phyloP scores from a whole-genome alignment of 2,329 filamentous ascomycete genomes.

The Diaporthe longicolla region DNA sequence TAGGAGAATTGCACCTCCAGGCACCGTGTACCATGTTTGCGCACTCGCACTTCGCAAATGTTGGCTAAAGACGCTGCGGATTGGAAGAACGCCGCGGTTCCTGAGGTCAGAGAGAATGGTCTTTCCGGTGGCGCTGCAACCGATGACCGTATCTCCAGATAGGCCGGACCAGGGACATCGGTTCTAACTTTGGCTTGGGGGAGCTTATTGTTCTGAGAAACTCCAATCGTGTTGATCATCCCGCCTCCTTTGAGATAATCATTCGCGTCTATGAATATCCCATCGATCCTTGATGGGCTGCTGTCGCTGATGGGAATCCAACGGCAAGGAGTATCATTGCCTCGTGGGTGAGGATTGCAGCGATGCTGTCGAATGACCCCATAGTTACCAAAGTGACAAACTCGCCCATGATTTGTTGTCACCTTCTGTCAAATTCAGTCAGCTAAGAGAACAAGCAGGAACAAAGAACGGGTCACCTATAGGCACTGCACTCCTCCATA shows the following conservation, averaged over 20 bases:
- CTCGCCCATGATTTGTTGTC: conserved; percentile 3
- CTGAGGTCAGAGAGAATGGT: neutral
- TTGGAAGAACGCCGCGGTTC: too few relatives aligned
- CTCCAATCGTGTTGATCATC: neutral
- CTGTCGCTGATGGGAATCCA: conserved; percentile 19
- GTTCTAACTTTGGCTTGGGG: neutral
- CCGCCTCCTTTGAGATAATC: neutral
- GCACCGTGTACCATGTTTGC: neutral
- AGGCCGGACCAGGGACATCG: neutral
- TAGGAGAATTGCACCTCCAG: neutral
- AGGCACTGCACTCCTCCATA: neutral
- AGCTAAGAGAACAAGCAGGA: neutral
- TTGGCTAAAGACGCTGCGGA: neutral
- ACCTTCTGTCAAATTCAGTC: neutral
- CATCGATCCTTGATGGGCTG: neutral
- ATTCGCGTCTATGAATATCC: conserved; percentile 13
- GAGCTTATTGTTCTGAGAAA: neutral
- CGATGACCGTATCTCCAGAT: conserved; percentile 2
- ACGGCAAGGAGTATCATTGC: neutral
- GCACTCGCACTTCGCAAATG: neutral
- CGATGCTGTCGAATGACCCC: neutral
- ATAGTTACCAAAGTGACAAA: conserved; percentile 1
- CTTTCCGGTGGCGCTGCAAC: neutral
- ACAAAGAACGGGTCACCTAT: neutral
- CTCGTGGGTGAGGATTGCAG: neutral